A percentile compares a stretch with the other conserved stretches of the same genome.
Evolutionary conservation across 495 filamentous ascomycete species (phyloP).

Genomic region (Cladorrhinum samala): DNA sequence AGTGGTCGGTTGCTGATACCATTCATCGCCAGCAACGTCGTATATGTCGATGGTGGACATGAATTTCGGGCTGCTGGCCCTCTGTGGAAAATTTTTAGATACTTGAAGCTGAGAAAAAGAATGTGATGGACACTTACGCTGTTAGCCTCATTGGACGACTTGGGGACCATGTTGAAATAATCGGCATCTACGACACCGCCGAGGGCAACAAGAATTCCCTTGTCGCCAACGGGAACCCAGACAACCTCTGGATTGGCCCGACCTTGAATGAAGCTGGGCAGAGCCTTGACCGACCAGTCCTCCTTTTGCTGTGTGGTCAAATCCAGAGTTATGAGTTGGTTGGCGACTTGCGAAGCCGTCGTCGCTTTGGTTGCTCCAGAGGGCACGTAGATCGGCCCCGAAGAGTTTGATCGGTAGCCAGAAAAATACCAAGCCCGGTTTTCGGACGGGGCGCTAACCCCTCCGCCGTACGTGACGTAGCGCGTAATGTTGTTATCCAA

Average conservation of each 20-base stretch:
- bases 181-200: slow-evolving; percentile 58
- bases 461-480: slow-evolving; percentile 60
- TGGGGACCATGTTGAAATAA: slow-evolving; percentile 21
- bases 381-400: slow-evolving; percentile 39
- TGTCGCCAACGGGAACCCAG: slow-evolving; percentile 61
- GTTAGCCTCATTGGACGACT: slow-evolving; percentile 30
- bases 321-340: slow-evolving; percentile 56
- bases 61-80: slow-evolving; percentile 48
- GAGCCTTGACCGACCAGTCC: slow-evolving; percentile 50
- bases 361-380: no score
- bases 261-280: slow-evolving; percentile 45
- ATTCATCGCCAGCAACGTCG: slow-evolving; percentile 51
- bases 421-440: slow-evolving; percentile 69
- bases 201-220: slow-evolving; percentile 59
- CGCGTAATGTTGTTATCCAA: slow-evolving; percentile 47
- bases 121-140: slow-evolving; percentile 38
- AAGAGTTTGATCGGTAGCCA: slow-evolving; percentile 46
- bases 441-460: slow-evolving; percentile 61
- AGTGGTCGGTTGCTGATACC: slow-evolving; percentile 58
- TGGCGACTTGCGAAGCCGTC: slow-evolving; percentile 25
- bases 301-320: slow-evolving; percentile 45
- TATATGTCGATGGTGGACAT: slow-evolving; percentile 65
- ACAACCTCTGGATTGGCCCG: slow-evolving; percentile 60
- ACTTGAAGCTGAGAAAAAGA: background rate
- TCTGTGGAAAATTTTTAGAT: slow-evolving; percentile 21